Percentiles rank a stretch among this genome's conserved stretches.
phyloP scores from a whole-genome alignment of 805 yeast genomes.

The Candida michaelii region DNA sequence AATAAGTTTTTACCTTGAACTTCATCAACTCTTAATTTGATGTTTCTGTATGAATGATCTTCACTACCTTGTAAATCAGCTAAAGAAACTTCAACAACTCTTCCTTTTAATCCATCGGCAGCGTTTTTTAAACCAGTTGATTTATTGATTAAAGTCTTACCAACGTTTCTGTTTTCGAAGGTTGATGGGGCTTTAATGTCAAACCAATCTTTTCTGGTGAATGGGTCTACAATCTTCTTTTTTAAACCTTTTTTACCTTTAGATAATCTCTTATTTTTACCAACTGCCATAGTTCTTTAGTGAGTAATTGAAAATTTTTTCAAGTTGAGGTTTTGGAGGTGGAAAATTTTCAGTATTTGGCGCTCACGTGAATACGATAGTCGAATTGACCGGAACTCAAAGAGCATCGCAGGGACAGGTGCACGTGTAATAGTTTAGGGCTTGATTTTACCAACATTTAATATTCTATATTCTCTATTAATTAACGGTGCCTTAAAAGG shows the following conservation, averaged over 20 bases:
- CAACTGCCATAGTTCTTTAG: slow-evolving; percentile 47
- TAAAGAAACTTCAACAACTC: slow-evolving; percentile 91
- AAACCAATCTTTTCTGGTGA: slow-evolving; percentile 99
- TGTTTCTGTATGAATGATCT: slow-evolving; percentile 97
- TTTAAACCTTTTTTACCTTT: slow-evolving; percentile 95
- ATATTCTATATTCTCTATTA: too few species aligned
- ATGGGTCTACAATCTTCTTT: slow-evolving; percentile 99
- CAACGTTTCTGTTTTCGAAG: slow-evolving; percentile 97
- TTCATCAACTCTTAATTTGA: slow-evolving; percentile 97
- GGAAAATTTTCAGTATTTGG: not conserved
- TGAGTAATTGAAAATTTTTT: slow-evolving; percentile 6
- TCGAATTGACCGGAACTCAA: slow-evolving; percentile 7
- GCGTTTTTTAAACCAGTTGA: slow-evolving; percentile 98
- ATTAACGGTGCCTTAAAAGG: too few species aligned
- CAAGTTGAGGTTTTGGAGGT: not conserved
- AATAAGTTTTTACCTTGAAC: slow-evolving; percentile 98
- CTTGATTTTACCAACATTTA: not conserved
- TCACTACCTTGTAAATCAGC: slow-evolving; percentile 99
- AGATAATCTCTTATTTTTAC: slow-evolving; percentile 66
- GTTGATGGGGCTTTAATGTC: slow-evolving; percentile 98
- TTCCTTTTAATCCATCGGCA: slow-evolving; percentile 97
- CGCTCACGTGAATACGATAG: slow-evolving; percentile 2
- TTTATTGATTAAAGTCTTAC: slow-evolving; percentile 97
- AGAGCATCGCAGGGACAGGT: not conserved
- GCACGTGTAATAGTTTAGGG: slow-evolving; percentile 5